Conservation (phyloP, 768 basidiomycete species). For the Pleurotus eryngii region DNA sequence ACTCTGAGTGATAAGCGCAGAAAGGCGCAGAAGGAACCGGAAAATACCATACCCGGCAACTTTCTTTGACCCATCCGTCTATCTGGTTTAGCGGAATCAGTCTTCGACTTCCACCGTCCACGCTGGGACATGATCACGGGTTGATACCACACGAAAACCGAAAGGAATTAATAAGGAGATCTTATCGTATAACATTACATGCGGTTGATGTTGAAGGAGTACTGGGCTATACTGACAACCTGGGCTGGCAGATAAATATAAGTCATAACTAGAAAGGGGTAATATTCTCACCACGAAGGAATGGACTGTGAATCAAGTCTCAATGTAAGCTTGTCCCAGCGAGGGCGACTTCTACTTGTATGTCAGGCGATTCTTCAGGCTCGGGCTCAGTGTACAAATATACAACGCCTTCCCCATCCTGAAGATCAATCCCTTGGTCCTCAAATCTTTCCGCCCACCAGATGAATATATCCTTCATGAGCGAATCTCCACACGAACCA, state of each 20-base stretch:
- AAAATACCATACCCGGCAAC: constrained; percentile 64
- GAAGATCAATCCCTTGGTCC: constrained; percentile 43
- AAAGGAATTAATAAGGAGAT: too few relatives aligned
- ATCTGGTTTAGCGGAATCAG: constrained; percentile 52
- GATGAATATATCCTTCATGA: constrained; percentile 48
- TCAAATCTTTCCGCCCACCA: constrained; percentile 54
- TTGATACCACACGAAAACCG: too few relatives aligned
- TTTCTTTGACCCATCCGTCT: constrained; percentile 73
- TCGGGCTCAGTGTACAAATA: constrained; percentile 42
- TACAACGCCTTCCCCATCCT: constrained; percentile 53
- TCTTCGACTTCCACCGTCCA: constrained; percentile 20
- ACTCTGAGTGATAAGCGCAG: constrained; percentile 5
- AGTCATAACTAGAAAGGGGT: too few relatives aligned
- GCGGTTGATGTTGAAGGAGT: too few relatives aligned
- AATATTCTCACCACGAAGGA: too few relatives aligned
- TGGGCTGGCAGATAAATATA: too few relatives aligned
- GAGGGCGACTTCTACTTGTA: too few relatives aligned
- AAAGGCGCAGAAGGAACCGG: not conserved
- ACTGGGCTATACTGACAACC: too few relatives aligned
- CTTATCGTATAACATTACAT: too few relatives aligned
- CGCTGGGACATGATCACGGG: too few relatives aligned
- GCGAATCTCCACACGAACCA: constrained; percentile 38
- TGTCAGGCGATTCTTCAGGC: not conserved
- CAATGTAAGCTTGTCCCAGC: too few relatives aligned
- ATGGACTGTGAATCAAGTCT: too few relatives aligned